These are phyloP conservation scores for Apodospora peruviana DNA, from an alignment of 495 filamentous ascomycete species.

Conservation along the genomic window DNA sequence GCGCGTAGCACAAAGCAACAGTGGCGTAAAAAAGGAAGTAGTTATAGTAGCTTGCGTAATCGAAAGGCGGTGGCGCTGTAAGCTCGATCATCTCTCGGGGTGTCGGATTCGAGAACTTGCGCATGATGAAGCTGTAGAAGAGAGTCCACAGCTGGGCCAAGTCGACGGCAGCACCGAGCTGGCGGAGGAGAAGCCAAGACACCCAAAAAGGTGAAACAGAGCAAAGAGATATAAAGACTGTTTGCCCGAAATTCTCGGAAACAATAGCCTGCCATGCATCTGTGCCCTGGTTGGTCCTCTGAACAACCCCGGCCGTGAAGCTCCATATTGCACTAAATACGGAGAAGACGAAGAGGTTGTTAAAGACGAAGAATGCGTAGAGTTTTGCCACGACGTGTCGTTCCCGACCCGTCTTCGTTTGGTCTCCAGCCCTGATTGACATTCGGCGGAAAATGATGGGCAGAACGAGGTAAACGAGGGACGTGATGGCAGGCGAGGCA, in stretches of 20 bases:
- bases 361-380: slow-evolving; percentile 96
- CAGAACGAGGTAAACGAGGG: slow-evolving; percentile 79
- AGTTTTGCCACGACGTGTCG: slow-evolving; percentile 88
- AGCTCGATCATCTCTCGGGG: slow-evolving; percentile 90
- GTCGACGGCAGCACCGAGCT: slow-evolving; percentile 86
- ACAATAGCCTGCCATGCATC: slow-evolving; percentile 64
- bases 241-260: slow-evolving; percentile 52
- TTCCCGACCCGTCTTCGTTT: slow-evolving; percentile 86
- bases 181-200: slow-evolving; percentile 85
- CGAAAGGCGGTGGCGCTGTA: slow-evolving; percentile 87
- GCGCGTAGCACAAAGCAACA: slow-evolving; percentile 78
- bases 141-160: slow-evolving; percentile 78
- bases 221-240: slow-evolving; percentile 66
- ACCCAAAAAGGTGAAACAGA: slow-evolving; percentile 87
- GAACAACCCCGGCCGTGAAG: slow-evolving; percentile 60
- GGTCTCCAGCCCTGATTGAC: slow-evolving; percentile 72
- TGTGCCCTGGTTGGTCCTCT: slow-evolving; percentile 39
- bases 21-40: slow-evolving; percentile 92
- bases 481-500: slow-evolving; percentile 82
- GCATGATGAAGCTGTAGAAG: slow-evolving; percentile 71
- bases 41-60: slow-evolving; percentile 96
- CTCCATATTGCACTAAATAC: slow-evolving; percentile 76
- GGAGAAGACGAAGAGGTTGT: slow-evolving; percentile 92
- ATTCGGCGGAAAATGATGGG: slow-evolving; percentile 86
- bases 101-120: slow-evolving; percentile 80